phyloP scores from a whole-genome alignment of 2,329 filamentous ascomycete species.

The Stagonosporopsis cucurbitacearum region DNA sequence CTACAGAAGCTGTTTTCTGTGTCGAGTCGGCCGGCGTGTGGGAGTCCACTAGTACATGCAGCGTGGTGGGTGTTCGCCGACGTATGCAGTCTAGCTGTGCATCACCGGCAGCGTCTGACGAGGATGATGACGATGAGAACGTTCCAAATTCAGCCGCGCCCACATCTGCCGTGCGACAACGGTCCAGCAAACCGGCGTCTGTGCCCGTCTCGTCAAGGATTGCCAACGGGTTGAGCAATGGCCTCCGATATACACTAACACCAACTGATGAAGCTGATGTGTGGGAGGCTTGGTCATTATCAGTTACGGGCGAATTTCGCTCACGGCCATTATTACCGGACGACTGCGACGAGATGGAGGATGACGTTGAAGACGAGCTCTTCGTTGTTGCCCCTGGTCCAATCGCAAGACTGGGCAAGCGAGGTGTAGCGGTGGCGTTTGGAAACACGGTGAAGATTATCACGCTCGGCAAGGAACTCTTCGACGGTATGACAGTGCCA shows the following conservation, averaged over 20 bases:
- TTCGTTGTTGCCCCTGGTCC: conserved; percentile 72
- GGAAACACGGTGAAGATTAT: conserved; percentile 77
- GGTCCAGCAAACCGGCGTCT: conserved; percentile 26
- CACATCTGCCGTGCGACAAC: conserved; percentile 39
- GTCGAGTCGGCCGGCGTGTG: conserved; percentile 70
- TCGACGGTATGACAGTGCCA: conserved; percentile 51
- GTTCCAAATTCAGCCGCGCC: conserved; percentile 21
- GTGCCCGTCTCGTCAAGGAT: conserved; percentile 7
- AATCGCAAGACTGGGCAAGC: conserved; percentile 66
- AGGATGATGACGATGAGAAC: conserved; percentile 26
- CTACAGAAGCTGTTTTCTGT: conserved; percentile 59
- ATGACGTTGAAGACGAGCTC: conserved; percentile 55
- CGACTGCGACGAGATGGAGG: conserved; percentile 21
- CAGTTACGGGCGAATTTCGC: conserved; percentile 54
- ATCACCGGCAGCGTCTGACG: conserved; percentile 38
- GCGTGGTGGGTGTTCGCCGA: conserved; percentile 68
- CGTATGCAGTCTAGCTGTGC: conserved; percentile 43
- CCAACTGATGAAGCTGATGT: conserved; percentile 38
- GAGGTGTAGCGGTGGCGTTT: conserved; percentile 72
- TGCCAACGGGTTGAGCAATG: conserved; percentile 12
- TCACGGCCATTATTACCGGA: conserved; percentile 45
- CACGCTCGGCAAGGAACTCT: conserved; percentile 69
- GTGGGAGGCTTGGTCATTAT: conserved; percentile 64
- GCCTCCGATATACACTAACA: conserved; percentile 1
- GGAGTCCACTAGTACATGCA: conserved; percentile 67